phyloP scores from a whole-genome alignment of 169 alveolate species.

The Cryptosporidium viatorum region DNA sequence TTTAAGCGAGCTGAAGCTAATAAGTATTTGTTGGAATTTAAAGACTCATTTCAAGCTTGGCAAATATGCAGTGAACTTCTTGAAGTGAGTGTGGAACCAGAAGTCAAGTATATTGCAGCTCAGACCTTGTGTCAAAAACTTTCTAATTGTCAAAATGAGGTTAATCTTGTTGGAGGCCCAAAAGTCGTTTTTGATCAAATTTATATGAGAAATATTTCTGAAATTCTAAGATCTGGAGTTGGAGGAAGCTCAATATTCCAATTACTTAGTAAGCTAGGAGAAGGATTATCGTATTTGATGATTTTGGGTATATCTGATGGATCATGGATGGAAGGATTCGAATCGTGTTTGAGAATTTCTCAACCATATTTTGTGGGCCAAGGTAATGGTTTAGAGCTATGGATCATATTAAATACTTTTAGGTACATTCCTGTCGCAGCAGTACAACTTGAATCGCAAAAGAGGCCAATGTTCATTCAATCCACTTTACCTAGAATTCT shows the following conservation, averaged over 20 bases:
- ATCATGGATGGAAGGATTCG: constrained; percentile 57
- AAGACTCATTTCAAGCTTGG: constrained; percentile 66
- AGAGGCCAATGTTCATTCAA: constrained; percentile 32
- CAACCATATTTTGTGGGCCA: constrained; percentile 37
- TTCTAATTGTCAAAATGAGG: constrained; percentile 16
- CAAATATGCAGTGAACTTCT: constrained; percentile 51
- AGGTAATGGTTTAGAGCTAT: constrained; percentile 23
- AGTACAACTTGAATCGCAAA: constrained; percentile 4
- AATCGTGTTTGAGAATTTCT: constrained; percentile 38
- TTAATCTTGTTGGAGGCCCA: constrained; percentile 40
- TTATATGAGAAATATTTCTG: constrained; percentile 18
- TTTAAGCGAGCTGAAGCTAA: constrained; percentile 59
- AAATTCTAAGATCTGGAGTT: not conserved
- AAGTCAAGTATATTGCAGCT: constrained; percentile 69
- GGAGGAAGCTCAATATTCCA: not conserved
- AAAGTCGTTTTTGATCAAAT: constrained; percentile 22
- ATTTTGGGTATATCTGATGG: constrained; percentile 38
- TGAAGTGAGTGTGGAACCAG: constrained; percentile 32
- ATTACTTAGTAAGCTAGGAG: constrained; percentile 49
- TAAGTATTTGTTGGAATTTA: constrained; percentile 53
- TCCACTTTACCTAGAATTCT: constrained; percentile 30
- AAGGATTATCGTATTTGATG: constrained; percentile 53
- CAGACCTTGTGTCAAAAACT: constrained; percentile 66
- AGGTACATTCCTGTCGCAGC: constrained; percentile 68
- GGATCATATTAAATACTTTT: constrained; percentile 44